Evolutionary conservation across 805 yeast genomes (phyloP), one percentile per base, ranked within the genome.

Genomic region (Metschnikowia matae): DNA sequence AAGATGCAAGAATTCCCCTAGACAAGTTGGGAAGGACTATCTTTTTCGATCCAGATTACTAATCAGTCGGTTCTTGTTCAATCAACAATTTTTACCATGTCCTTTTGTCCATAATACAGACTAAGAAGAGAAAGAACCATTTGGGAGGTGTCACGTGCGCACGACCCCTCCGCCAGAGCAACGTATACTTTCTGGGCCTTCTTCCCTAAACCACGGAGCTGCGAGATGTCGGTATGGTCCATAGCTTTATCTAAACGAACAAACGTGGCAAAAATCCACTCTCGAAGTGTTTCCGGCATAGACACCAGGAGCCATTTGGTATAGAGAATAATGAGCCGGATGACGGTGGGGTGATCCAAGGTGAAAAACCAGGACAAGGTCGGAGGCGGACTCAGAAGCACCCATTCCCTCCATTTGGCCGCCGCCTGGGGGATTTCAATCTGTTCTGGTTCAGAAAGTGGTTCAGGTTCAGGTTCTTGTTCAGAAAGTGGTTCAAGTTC

Each of bases 291-390:
- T 17, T 57, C 58, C 18, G 64, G 63, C 37, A 60, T 53, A 15
- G 65, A 58, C 14, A 58, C 54, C 59, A 69, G 70, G 23, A 73
- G 63, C 77, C 77, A 71, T 48, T 65, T 64, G 32, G 76, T 69
- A 44, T 60, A 58, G 51, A 67, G 65, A 1, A 67, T 64, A 18
- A 73, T 50, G 14, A 73, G 61, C 54, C 67, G 70, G 50, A 72
- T 64, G 4, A 63, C 58, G 4, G 69, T 66, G 7, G 68, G 55
- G 39, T 70, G 69, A 32, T 67, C 72, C 5, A 71, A 51, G 38
- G 56, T 52, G 46, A 65, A 60, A 44, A 49, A 61, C 5, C 51
- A 56, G 0, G 62, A 53, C 0, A 64, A 48, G 1, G 74, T 74
- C 3, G 75, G 71, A 0, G 59, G 59, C 38, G 53, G 54, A 10